Base-by-base conservation (phyloP, 805 yeast genomes). In the Teunomyces kruisii region DNA sequence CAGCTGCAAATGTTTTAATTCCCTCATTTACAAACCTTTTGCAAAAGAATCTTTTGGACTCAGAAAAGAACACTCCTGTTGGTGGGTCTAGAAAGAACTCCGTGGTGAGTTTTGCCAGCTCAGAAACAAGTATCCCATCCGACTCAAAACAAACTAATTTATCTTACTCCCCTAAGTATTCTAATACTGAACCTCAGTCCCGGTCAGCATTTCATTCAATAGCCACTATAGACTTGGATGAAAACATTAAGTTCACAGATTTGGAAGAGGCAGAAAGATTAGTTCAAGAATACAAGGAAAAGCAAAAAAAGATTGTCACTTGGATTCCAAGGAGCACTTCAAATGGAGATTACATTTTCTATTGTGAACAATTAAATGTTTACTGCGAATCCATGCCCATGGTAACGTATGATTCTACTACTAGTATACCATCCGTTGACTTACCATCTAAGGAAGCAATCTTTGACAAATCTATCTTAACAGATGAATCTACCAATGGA, bases 261-360 rank as follows among this genome's bases (percentile, higher is more conserved):
- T 46, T 58, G 17, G 63, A 56, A 9, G 64, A 59, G 33, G 75
- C 73, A 10, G 70, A 67, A 45, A 45, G 40, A 12, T 32, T 61
- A 39, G 56, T 52, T 2, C 59, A 58, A 9, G 61, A 58, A 12
- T 61, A 60, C 44, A 56, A 55, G 26, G 42, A 43, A 10, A 40
- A 44, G 5, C 45, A 57, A 32, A 49, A 55, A 24, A 55, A 46
- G 26, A 53, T 52, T n/a, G 61, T 66, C 9, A 46, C 62, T 4
- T 86, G 92, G 91, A 61, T 82, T 0, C 86, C 89, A 0, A 74
- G 77, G 39, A 64, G 77, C n/a, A 76, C 84, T 1, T 68, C 72
- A 9, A 75, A 72, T 42, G 84, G 81, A 15, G 76, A 76, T 41
- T 60, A 82, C 12, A 64, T 84, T 6, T 86, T 74, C 62, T 82